Evolutionary conservation across 169 alveolate genomes (phyloP), one percentile per base, ranked within the genome.

Genomic region (Sarcocystis neurona): DNA sequence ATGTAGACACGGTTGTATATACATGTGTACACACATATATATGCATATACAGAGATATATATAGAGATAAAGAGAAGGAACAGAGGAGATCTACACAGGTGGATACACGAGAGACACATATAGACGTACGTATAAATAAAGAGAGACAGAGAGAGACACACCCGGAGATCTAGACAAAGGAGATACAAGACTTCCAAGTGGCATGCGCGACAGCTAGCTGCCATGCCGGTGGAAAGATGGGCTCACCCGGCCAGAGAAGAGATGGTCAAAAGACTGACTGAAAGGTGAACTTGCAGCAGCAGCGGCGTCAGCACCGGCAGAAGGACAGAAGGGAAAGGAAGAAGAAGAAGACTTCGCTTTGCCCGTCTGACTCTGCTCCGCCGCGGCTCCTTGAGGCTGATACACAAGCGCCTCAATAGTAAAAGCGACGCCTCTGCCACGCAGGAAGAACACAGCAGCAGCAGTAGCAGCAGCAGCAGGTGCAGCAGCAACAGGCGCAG

Each of bases 361-460:
- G 60, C 8, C 60, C 60, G 60, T 50, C 60, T 58, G 5, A 34
- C 72, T 34, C 39, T 27, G 72, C 72, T 58, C 72, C 30, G 5
- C 72, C 60, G 6, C 60, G 60, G 6, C 6, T 48, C 15, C 15
- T 48, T 48, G 60, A 48, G 15, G 60, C 15, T 48, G 75, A 46
- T 50, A 37, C 1, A 50, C 87, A 15, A 79, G 50, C 37, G 87
- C 87, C 75, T 79, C 87, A 23, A 79, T 39, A 47, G 39, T 79
- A 75, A 79, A 79, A 41, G 87, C 87, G 47, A 79, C 87, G 34
- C 87, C 87, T 34, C 87, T 79, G 53, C 32, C 34, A 10, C 6
- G 30, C 43, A 32, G 23, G 82, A 32, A 37, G 56, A 37, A 72
- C 12, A 39, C 39, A n/a, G 43, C n/a, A n/a, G n/a, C n/a, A n/a